A percentile compares a stretch with the other conserved stretches of the same genome.
These are phyloP conservation scores for Kluyveromyces nonfermentans DNA, from an alignment of 805 yeast species.

Conservation along the genomic window DNA sequence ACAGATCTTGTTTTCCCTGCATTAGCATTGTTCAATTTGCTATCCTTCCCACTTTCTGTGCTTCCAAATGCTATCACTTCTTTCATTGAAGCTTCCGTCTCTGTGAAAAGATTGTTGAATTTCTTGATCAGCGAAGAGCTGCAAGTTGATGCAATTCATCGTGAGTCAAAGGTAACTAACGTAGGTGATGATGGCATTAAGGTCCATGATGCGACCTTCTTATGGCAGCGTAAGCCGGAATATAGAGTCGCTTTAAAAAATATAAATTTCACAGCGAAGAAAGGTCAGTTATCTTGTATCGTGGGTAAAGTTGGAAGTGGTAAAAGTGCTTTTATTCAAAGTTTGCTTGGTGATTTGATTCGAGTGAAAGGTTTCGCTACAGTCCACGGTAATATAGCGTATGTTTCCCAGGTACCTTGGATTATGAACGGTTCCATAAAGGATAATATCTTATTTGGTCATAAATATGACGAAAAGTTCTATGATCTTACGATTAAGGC, in stretches of 20 bases:
- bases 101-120: slow-evolving; percentile 60
- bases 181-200: slow-evolving; percentile 61
- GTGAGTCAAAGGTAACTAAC: slow-evolving; percentile 34
- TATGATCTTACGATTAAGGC: slow-evolving; percentile 76
- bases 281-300: slow-evolving; percentile 75
- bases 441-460: slow-evolving; percentile 89
- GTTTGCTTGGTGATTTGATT: slow-evolving; percentile 74
- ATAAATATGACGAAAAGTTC: slow-evolving; percentile 68
- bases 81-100: slow-evolving; percentile 82
- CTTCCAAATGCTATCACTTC: slow-evolving; percentile 85
- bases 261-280: slow-evolving; percentile 52
- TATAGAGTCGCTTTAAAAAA: slow-evolving; percentile 59
- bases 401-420: slow-evolving; percentile 94
- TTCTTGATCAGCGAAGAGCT: slow-evolving; percentile 72
- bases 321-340: slow-evolving; percentile 72
- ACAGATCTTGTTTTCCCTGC: slow-evolving; percentile 93
- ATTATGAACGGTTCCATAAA: slow-evolving; percentile 89
- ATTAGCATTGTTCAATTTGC: slow-evolving; percentile 73
- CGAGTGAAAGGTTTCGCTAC: slow-evolving; percentile 64
- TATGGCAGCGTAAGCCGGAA: slow-evolving; percentile 67
- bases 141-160: slow-evolving; percentile 61
- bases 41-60: slow-evolving; percentile 85
- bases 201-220: slow-evolving; percentile 58
- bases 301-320: slow-evolving; percentile 91
- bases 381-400: slow-evolving; percentile 73